Conservation (phyloP, 2,329 filamentous ascomycete species). For the Aschersonia sp. region DNA sequence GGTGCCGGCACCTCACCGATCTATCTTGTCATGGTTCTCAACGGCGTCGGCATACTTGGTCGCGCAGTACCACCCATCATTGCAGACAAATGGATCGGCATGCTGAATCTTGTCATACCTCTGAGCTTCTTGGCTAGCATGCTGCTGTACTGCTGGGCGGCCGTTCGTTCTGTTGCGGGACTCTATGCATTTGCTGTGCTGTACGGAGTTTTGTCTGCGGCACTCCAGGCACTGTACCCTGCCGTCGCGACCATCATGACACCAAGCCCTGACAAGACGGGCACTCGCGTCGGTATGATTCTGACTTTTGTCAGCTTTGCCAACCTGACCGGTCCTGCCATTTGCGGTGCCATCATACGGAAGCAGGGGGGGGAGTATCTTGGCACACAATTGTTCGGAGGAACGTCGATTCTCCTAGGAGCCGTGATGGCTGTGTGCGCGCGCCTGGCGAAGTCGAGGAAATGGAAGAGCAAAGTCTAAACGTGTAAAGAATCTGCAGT, state of each 20-base stretch:
- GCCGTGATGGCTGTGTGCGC: neutral
- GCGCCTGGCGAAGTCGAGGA: neutral
- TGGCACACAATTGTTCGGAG: constrained; percentile 23
- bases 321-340: constrained; percentile 27
- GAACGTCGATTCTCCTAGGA: neutral
- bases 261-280: constrained; percentile 27
- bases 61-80: constrained; percentile 37
- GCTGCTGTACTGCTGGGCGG: constrained; percentile 38
- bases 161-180: constrained; percentile 19
- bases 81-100: constrained; percentile 36
- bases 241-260: constrained; percentile 22
- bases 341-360: constrained; percentile 30
- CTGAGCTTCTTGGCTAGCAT: constrained; percentile 28
- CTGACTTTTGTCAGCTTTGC: constrained; percentile 26
- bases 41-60: constrained; percentile 39
- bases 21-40: constrained; percentile 40
- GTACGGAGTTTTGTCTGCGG: neutral
- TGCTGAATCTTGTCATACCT: constrained; percentile 38
- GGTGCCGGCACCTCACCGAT: constrained; percentile 30
- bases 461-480: neutral
- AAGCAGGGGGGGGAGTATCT: constrained; percentile 21
- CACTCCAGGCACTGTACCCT: neutral
- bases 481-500: too few relatives aligned
- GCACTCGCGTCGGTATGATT: constrained; percentile 30
- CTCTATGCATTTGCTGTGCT: neutral